phyloP scores from a whole-genome alignment of 495 filamentous ascomycete genomes.

The Penicillium bovifimosum region DNA sequence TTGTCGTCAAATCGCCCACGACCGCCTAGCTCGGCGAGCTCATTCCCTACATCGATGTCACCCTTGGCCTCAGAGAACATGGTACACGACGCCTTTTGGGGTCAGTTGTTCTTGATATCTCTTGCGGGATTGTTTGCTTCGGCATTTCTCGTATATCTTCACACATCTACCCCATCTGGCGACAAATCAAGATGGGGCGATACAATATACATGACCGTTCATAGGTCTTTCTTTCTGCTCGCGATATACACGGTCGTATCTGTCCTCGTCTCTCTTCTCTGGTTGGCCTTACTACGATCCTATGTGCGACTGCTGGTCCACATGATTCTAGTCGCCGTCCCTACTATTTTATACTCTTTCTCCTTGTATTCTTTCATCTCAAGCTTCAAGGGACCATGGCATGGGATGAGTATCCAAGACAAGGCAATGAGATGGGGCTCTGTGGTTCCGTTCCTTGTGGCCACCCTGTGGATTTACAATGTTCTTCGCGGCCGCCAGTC shows the following conservation, averaged over 20 bases:
- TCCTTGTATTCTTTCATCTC: slow-evolving; percentile 86
- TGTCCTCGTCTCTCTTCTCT: slow-evolving; percentile 77
- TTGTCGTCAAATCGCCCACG: slow-evolving; percentile 31
- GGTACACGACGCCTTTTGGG: slow-evolving; percentile 84
- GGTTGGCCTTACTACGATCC: slow-evolving; percentile 81
- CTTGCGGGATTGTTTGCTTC: slow-evolving; percentile 78
- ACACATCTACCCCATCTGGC: slow-evolving; percentile 64
- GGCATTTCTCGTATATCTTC: slow-evolving; percentile 80
- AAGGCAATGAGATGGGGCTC: slow-evolving; percentile 84
- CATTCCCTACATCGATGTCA: slow-evolving; percentile 39
- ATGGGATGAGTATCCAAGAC: slow-evolving; percentile 73
- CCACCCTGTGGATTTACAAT: slow-evolving; percentile 74
- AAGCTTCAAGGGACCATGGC: slow-evolving; percentile 70
- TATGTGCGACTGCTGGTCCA: slow-evolving; percentile 78
- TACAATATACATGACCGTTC: slow-evolving; percentile 87
- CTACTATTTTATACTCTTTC: slow-evolving; percentile 78
- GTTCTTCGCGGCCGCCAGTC: slow-evolving; percentile 74
- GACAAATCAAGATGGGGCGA: slow-evolving; percentile 68
- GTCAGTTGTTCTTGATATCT: slow-evolving; percentile 81
- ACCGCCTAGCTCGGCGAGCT: slow-evolving; percentile 39
- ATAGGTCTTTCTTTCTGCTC: slow-evolving; percentile 80
- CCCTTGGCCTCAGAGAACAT: slow-evolving; percentile 50
- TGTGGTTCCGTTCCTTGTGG: slow-evolving; percentile 65
- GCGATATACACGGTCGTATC: slow-evolving; percentile 89
- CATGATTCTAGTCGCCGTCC: slow-evolving; percentile 74